Conservation (phyloP, 768 basidiomycete genomes). For the Amyloporia xantha region DNA sequence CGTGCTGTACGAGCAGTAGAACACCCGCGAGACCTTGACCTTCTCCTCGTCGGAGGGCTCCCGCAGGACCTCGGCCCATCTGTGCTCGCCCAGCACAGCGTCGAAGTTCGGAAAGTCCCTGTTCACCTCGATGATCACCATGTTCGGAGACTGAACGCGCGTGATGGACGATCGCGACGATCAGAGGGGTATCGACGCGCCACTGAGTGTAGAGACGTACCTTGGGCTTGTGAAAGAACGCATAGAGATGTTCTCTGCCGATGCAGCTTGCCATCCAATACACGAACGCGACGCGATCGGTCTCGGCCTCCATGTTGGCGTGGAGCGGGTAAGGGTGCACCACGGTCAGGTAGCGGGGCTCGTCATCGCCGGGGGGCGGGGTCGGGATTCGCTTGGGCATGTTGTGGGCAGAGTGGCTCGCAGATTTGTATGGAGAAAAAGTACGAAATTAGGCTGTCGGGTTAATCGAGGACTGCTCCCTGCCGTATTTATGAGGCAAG, state of each 20-base stretch:
- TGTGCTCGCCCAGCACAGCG: conserved; percentile 35
- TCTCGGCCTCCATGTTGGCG: conserved; percentile 34
- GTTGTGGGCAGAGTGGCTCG: no score
- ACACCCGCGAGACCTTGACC: conserved; percentile 27
- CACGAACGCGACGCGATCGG: conserved; percentile 32
- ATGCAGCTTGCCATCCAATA: conserved; percentile 39
- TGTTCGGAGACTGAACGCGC: conserved; percentile 32
- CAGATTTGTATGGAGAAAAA: background rate
- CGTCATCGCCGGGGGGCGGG: conserved; percentile 38
- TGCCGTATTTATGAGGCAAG: background rate
- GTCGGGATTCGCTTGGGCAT: conserved; percentile 39
- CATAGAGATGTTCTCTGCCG: conserved; percentile 27
- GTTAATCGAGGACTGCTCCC: background rate
- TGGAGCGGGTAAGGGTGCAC: conserved; percentile 37
- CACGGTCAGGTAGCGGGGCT: conserved; percentile 39
- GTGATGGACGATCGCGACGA: conserved; percentile 1
- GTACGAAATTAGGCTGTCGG: no score
- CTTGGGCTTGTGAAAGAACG: conserved; percentile 39
- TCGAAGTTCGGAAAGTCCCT: conserved; percentile 26
- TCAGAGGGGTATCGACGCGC: no score
- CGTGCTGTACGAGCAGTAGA: conserved; percentile 32
- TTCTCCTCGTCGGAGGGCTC: conserved; percentile 25
- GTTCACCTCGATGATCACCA: conserved; percentile 38
- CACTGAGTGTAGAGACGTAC: conserved; percentile 25
- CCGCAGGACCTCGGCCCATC: conserved; percentile 34